phyloP scores from a whole-genome alignment of 2,329 filamentous ascomycete species.

The Claviceps fusiformis region DNA sequence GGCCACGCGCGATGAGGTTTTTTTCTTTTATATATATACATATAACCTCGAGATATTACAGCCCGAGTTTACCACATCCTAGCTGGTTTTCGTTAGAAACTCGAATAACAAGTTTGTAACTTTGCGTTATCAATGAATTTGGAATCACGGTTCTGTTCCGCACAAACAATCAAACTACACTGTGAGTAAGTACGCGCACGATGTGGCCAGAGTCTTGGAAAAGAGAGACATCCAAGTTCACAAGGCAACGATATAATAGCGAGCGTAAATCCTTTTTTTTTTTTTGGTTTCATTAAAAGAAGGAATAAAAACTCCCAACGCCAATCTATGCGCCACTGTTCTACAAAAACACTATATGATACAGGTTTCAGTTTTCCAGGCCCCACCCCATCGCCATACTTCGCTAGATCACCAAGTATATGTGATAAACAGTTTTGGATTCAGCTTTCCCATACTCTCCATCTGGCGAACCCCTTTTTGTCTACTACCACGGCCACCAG shows the following conservation, averaged over 20 bases:
- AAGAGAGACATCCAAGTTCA: neutral
- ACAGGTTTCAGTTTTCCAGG: constrained; percentile 15
- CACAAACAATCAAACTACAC: neutral
- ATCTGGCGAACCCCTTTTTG: neutral
- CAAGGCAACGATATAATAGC: neutral
- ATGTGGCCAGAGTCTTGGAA: neutral
- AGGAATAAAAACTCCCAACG: constrained; percentile 22
- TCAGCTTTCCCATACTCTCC: neutral
- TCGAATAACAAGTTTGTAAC: neutral
- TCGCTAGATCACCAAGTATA: constrained; percentile 3
- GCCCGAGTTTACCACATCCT: neutral
- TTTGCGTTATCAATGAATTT: neutral
- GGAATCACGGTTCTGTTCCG: neutral
- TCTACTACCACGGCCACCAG: constrained; percentile 30
- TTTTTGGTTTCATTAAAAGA: neutral
- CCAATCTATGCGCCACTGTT: constrained; percentile 31
- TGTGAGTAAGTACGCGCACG: neutral
- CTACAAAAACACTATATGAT: constrained; percentile 26
- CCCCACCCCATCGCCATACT: constrained; percentile 3
- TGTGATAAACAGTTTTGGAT: neutral
- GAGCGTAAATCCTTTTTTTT: neutral
- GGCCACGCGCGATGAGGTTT: neutral
- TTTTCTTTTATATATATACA: neutral
- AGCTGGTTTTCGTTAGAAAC: neutral
- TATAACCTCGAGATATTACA: neutral